These are phyloP conservation scores for Gossypium schwendimanii DNA, from an alignment of 441 rosid genomes.

Conservation along the genomic window DNA sequence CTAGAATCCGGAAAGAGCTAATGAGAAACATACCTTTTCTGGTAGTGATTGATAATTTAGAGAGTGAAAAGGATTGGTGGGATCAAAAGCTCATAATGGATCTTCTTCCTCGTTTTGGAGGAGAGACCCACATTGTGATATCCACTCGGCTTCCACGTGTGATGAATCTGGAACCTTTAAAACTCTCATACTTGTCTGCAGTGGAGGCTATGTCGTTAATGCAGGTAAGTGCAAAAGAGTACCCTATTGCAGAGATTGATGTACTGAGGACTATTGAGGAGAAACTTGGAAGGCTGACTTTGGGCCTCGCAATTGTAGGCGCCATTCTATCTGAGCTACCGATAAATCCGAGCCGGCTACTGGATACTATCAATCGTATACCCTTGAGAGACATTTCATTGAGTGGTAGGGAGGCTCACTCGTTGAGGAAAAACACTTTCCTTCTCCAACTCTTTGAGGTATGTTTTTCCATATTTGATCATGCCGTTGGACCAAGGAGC, in stretches of 20 bases:
- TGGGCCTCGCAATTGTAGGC: slow-evolving; percentile 76
- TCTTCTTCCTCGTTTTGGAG: slow-evolving; percentile 93
- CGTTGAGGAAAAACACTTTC: slow-evolving; percentile 47
- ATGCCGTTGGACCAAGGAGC: slow-evolving; percentile 81
- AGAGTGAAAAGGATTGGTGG: slow-evolving; percentile 98
- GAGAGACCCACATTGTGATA: slow-evolving; percentile 80
- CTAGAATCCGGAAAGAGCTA: slow-evolving; percentile 66
- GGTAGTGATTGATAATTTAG: slow-evolving; percentile 82
- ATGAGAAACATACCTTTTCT: slow-evolving; percentile 89
- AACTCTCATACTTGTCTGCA: slow-evolving; percentile 70
- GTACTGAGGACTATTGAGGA: slow-evolving; percentile 76
- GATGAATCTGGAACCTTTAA: slow-evolving; percentile 84
- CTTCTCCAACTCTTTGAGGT: slow-evolving; percentile 85
- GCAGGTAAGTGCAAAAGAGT: slow-evolving; percentile 65
- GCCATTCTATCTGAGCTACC: slow-evolving; percentile 82
- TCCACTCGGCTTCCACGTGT: slow-evolving; percentile 61
- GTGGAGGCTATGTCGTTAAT: slow-evolving; percentile 77
- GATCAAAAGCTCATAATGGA: slow-evolving; percentile 82
- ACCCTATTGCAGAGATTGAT: slow-evolving; percentile 60
- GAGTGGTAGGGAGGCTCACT: slow-evolving; percentile 44
- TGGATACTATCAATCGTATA: slow-evolving; percentile 81
- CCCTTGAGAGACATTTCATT: slow-evolving; percentile 59
- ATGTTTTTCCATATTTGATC: slow-evolving; percentile 91
- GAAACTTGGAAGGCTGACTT: slow-evolving; percentile 66
- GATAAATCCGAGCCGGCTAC: slow-evolving; percentile 71